Conservation (phyloP, 352 stramenopile species). For the Phytophthora ohioensis region DNA sequence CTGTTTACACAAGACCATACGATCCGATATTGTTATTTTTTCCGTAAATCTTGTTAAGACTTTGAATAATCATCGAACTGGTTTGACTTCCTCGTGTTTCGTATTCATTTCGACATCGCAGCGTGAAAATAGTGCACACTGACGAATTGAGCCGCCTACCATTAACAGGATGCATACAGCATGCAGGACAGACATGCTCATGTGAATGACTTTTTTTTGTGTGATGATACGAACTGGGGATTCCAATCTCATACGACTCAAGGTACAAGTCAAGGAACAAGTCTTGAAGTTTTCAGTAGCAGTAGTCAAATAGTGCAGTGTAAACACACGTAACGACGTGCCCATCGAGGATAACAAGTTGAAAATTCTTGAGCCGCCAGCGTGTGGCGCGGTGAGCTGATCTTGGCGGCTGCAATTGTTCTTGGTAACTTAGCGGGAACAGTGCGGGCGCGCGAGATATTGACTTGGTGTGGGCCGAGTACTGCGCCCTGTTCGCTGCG, state of each 20-base stretch:
- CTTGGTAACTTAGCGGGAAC: too few relatives aligned
- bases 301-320: conserved; percentile 19
- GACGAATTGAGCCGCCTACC: not conserved
- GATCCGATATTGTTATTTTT: conserved; percentile 8
- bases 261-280: conserved; percentile 26
- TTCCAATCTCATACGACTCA: conserved; percentile 23
- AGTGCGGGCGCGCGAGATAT: too few relatives aligned
- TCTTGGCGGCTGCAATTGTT: too few relatives aligned
- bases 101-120: conserved; percentile 3
- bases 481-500: too few relatives aligned
- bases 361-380: too few relatives aligned
- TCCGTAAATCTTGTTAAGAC: conserved; percentile 15
- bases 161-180: conserved; percentile 30
- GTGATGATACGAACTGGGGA: conserved; percentile 27
- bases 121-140: conserved; percentile 26
- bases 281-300: not conserved
- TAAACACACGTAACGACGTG: conserved; percentile 22
- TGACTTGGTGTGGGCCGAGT: too few relatives aligned
- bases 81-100: conserved; percentile 7
- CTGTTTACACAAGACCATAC: conserved; percentile 21
- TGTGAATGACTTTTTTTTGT: conserved; percentile 28
- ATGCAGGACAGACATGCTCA: conserved; percentile 33
- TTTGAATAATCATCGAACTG: conserved; percentile 15
- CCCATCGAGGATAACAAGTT: conserved; percentile 1
- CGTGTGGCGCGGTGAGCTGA: too few relatives aligned